phyloP scores from a whole-genome alignment of 139 green algal species.

The Bryopsis sp. region DNA sequence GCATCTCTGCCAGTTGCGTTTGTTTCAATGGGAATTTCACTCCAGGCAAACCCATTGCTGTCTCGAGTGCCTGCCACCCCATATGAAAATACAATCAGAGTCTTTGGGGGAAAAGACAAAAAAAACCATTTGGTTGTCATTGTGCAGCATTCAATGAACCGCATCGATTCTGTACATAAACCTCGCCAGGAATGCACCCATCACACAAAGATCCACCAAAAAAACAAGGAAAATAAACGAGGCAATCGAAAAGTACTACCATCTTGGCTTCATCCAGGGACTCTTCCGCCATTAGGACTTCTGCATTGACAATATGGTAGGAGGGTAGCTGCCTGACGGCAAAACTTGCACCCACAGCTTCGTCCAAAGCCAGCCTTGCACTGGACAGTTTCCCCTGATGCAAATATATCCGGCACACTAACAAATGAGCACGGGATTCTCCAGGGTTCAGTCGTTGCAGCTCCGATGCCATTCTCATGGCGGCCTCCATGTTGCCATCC shows the following conservation, averaged over 20 bases:
- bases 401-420: slow-evolving; percentile 49
- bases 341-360: slow-evolving; percentile 16
- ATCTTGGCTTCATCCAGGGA: slow-evolving; percentile 48
- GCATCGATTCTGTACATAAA: too few species aligned
- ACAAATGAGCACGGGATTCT: slow-evolving; percentile 39
- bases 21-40: slow-evolving; percentile 29
- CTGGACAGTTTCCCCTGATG: slow-evolving; percentile 16
- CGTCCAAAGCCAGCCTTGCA: background rate
- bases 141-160: too few species aligned
- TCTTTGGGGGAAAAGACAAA: background rate
- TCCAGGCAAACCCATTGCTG: slow-evolving; percentile 44
- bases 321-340: slow-evolving; percentile 45
- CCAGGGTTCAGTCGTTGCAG: slow-evolving; percentile 37
- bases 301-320: slow-evolving; percentile 49
- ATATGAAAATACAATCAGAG: too few species aligned
- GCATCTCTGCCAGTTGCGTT: slow-evolving; percentile 30
- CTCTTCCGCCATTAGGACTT: slow-evolving; percentile 38
- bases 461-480: slow-evolving; percentile 38
- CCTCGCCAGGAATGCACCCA: background rate
- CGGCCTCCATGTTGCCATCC: slow-evolving; percentile 43
- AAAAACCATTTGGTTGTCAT: too few species aligned
- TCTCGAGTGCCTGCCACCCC: slow-evolving; percentile 54
- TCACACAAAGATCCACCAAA: background rate
- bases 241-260: slow-evolving; percentile 21
- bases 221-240: background rate